Evolutionary conservation across 371 early-diverging fungal genomes (phyloP), one percentile per base, ranked within the genome.

Genomic region (Sporodiniella umbellata): DNA sequence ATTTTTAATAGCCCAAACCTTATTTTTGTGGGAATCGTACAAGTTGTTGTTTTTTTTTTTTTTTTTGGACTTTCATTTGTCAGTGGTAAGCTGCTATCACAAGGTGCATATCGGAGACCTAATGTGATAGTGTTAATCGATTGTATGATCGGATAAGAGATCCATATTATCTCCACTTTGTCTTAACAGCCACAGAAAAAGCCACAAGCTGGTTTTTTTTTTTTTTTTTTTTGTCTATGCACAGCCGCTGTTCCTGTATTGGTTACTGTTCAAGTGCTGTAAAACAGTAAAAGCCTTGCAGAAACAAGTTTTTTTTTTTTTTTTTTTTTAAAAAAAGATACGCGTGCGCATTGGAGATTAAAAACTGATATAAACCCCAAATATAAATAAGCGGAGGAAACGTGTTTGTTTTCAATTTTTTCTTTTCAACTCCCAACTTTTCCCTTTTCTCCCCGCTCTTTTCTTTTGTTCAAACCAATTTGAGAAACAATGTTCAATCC

Each of bases 401-500:
- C 8, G 14, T n/a, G 8, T 35, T 35, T 35, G 11, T 35, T 35
- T 35, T 24, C 30, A 24, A 22, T 44, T 26, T 25, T 44, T 44
- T 25, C 26, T 44, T 25, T 44, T n/a, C n/a, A n/a, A n/a, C n/a
- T n/a, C 12, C 15, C 23, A 44, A 44, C 4, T 23, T 35, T 33
- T 37, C 18, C 11, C 18, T 37, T 37, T 19, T 52, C 5, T 38
- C 10, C 17, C 21, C 38, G 30, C 28, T 44, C 15, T 40, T 42
- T 53, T 23, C 49, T 55, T 50, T n/a, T n/a, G n/a, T 44, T 44
- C 35, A 1, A 35, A 15, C 17, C 33, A 15, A 22, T 18, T 23
- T 26, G 33, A 45, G 22, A 42, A 11, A 54, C 23, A 55, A 60
- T 60, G 61, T 60, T 55, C 23, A 38, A 46, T 38, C 51, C 55